Percentiles rank a stretch among this genome's conserved stretches.
Evolutionary conservation across 306 rosid genomes (phyloP).

Genomic region (Cicer arietinum): DNA sequence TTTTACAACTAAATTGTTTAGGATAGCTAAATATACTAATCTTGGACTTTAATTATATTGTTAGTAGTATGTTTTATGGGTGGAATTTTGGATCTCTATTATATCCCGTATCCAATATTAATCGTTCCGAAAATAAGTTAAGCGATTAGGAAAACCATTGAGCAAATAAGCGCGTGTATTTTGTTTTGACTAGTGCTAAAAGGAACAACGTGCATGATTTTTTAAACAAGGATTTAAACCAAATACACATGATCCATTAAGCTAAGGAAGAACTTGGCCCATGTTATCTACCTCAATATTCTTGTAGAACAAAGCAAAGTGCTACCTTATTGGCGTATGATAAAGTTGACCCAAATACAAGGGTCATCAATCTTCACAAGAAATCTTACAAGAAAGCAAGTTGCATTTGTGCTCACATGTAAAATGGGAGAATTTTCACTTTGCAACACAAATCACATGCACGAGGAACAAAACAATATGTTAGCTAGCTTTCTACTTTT

Average conservation of each 20-base stretch:
- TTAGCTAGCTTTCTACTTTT: conserved; percentile 48
- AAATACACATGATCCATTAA: conserved; percentile 15
- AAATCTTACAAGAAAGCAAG: conserved; percentile 48
- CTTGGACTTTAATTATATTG: no score
- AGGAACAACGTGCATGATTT: not conserved
- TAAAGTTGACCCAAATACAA: conserved; percentile 41
- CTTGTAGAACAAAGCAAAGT: conserved; percentile 19
- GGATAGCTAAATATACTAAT: no score
- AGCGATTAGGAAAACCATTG: not conserved
- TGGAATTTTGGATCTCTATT: no score
- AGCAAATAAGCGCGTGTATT: not conserved
- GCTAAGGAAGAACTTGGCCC: conserved; percentile 18
- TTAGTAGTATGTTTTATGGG: no score
- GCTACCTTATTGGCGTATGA: not conserved
- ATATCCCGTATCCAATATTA: no score
- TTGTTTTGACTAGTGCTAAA: not conserved
- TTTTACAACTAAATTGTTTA: no score
- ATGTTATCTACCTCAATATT: conserved; percentile 30
- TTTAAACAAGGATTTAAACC: conserved; percentile 30
- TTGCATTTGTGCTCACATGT: conserved; percentile 49
- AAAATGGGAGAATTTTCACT: conserved; percentile 49
- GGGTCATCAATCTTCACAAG: conserved; percentile 49
- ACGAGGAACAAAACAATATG: conserved; percentile 52
- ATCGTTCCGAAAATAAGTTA: no score
- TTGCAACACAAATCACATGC: conserved; percentile 58